Evolutionary conservation across 208 protist species (phyloP), one percentile per base, ranked within the genome.

Genomic region (Trypanosoma caninum): DNA sequence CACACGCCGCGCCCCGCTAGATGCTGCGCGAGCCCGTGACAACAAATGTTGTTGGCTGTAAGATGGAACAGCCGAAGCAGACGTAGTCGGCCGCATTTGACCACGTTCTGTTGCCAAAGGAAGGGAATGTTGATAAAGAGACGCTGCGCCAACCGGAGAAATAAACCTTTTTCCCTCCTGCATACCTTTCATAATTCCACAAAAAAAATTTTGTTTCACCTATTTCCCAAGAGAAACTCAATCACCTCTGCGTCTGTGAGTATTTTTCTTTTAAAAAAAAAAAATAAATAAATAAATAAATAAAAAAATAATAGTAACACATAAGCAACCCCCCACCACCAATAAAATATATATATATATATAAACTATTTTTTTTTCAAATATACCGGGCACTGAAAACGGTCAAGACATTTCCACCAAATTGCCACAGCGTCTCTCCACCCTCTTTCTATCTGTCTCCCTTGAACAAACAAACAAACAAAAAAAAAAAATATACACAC

Each of bases 91-190:
- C 14, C 41, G 41, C 18, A 33, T 25, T n/a, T 42, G 22, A 8
- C 55, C 30, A 40, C 55, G 38, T 20, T 51, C 41, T 13, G 28
- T 30, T 14, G n/a, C 11, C 9, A 34, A 30, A 13, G 58, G 30
- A n/a, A n/a, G n/a, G 8, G 45, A 42, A 0, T 42, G 58, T 22
- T 51, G n/a, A 28, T 52, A 8, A 6, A 13, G 16, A 27, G 55
- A 16, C 30, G 51, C 5, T 16, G 41, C 7, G 28, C 33, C 18
- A 40, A 28, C 10, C 20, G 59, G 35, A 2, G 59, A 65, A n/a
- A 34, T 33, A 48, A 56, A 45, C 25, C 59, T 45, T 35, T 31
- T 65, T 46, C 59, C 35, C 16, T 44, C 6, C 3, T 20, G 33
- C 56, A 62, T 62, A 13, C 16, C 13, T 38, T 14, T 28, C 22